phyloP scores from a whole-genome alignment of 768 basidiomycete species.

The Lentinula lateritia region DNA sequence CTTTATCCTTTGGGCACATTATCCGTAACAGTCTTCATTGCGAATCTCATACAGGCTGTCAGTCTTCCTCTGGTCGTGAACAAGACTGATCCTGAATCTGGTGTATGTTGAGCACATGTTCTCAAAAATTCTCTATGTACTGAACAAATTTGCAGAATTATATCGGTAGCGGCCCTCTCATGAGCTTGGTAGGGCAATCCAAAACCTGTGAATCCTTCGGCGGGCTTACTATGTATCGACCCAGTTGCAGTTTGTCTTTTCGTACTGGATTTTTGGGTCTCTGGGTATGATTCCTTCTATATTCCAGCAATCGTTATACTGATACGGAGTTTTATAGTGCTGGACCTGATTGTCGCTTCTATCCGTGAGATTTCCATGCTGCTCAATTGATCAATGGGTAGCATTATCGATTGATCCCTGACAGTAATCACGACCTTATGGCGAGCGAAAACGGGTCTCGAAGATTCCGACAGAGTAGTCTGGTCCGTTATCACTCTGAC shows the following conservation, averaged over 20 bases:
- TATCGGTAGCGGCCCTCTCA: not conserved
- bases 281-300: conserved; percentile 22
- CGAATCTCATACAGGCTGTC: conserved; percentile 25
- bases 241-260: conserved; percentile 18
- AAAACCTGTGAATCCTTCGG: not conserved
- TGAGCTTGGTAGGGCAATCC: not conserved
- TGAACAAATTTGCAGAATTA: not conserved
- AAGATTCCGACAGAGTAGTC: conserved; percentile 27
- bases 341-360: conserved; percentile 33
- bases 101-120: not conserved
- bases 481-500: conserved; percentile 25
- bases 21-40: conserved; percentile 26
- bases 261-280: conserved; percentile 41
- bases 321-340: conserved; percentile 19
- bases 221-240: not conserved
- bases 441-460: conserved; percentile 30
- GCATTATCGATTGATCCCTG: not conserved
- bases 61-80: not conserved
- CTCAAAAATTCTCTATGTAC: not conserved
- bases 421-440: conserved; percentile 38
- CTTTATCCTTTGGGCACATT: conserved; percentile 27
- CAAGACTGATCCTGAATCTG: not conserved
- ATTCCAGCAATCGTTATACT: not conserved
- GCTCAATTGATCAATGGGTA: not conserved
- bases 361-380: conserved; percentile 24